Percentiles rank a stretch among this genome's conserved stretches.
Conservation (phyloP, 2,329 filamentous ascomycete species). For the Nannizziopsis arthrosporioides region DNA sequence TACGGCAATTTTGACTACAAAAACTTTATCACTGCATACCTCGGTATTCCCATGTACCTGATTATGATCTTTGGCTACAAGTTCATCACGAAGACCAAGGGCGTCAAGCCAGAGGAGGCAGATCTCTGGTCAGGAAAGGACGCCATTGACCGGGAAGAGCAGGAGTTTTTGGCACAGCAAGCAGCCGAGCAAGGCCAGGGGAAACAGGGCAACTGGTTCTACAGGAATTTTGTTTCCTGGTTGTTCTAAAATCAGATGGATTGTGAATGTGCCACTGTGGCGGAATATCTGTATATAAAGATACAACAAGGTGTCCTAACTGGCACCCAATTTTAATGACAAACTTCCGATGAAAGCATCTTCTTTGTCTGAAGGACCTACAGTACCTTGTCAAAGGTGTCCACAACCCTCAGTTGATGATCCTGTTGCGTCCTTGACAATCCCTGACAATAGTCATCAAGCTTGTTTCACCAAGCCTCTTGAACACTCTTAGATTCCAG, state of each 20-base stretch:
- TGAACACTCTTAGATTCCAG: no score
- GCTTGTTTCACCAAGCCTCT: no score
- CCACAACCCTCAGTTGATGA: no score
- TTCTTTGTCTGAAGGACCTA: no score
- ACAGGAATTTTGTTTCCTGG: conserved; percentile 49
- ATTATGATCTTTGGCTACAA: conserved; percentile 27
- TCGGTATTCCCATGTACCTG: conserved; percentile 33
- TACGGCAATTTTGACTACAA: conserved; percentile 46
- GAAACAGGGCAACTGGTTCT: conserved; percentile 41
- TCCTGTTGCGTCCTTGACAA: no score
- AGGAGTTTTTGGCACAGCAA: conserved; percentile 60
- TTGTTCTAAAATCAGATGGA: conserved; percentile 39
- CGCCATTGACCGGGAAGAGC: conserved; percentile 44
- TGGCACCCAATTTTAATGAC: no score
- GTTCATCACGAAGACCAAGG: conserved; percentile 15
- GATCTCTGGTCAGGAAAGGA: conserved; percentile 22
- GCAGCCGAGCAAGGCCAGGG: conserved; percentile 55
- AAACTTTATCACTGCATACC: conserved; percentile 39
- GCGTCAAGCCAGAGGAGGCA: conserved; percentile 16
- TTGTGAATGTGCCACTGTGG: background rate
- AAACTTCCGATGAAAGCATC: no score
- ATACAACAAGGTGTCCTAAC: background rate
- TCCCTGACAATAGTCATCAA: no score
- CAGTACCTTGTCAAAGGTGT: no score
- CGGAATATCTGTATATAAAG: background rate